Base-by-base conservation (phyloP, 1,139 yeast genomes). In the Kluyveromyces marxianus region DNA sequence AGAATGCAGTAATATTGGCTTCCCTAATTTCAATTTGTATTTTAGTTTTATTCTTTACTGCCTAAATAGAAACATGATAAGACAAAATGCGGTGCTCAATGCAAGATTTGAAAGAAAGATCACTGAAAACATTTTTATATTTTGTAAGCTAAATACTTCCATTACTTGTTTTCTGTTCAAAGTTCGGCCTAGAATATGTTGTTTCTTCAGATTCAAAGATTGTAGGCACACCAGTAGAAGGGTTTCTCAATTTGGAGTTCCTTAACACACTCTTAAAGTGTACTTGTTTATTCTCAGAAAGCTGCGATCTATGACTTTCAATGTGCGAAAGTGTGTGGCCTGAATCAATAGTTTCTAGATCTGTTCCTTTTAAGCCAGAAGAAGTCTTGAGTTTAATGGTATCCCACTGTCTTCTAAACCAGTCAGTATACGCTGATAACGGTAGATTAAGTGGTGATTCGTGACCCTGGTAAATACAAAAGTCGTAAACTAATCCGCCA, bases 1-100 rank as follows among this genome's bases (percentile, higher is more conserved):
- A 97, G 52, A 96, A 92, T 62, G 83, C 95, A 25, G 63, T 92
- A 39, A 85, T 92, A n/a, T 68, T 92, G 62, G 94, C 96, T 3
- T 56, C 74, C 4, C 75, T 92, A 43, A 83, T 89, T 41, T 75
- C 90, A 3, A 53, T 77, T 32, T 87, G 97, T 69, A 81, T 89
- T 29, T 58, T 90, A 44, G 64, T 87, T 10, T 66, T 90, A 50
- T 79, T 82, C 58, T 81, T 83, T 54, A 63, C 76, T 25, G 66
- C 70, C 57, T 70, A 55, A 34, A 32, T 32, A 7, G 14, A 4
- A 32, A 32, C 5, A 32, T 7, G 14, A 32, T 32, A n/a, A 7
- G 4, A 7, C 5, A 4, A 10, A 32, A 6, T 32, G 34, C 34
- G 4, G 14, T 32, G 14, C 8, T 32, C 8, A 5, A 10, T 32